Conservation (phyloP, 1,139 yeast genomes). For the Yamadazyma dushanensis region DNA sequence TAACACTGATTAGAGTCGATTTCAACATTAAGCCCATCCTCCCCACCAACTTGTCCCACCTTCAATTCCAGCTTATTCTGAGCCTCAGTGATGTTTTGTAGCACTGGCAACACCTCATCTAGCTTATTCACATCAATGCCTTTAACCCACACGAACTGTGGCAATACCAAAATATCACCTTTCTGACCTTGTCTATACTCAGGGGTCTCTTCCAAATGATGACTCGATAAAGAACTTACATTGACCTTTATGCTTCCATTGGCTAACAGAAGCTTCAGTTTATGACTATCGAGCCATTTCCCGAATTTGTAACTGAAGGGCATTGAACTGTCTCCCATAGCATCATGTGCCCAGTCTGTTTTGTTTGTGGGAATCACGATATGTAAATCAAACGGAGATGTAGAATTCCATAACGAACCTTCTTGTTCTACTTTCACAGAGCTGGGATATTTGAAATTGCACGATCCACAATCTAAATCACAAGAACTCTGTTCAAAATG, state of each 20-base stretch:
- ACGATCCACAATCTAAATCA: slow-evolving; percentile 49
- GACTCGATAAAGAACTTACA: slow-evolving; percentile 49
- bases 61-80: slow-evolving; percentile 7
- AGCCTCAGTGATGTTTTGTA: slow-evolving; percentile 8
- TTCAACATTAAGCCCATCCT: slow-evolving; percentile 16
- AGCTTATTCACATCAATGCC: slow-evolving; percentile 50
- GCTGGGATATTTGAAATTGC: slow-evolving; percentile 54
- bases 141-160: slow-evolving; percentile 74
- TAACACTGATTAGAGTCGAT: slow-evolving; percentile 51
- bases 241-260: slow-evolving; percentile 46
- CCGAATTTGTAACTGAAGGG: slow-evolving; percentile 53
- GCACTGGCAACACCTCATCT: slow-evolving; percentile 12
- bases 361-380: slow-evolving; percentile 80
- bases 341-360: slow-evolving; percentile 81
- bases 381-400: slow-evolving; percentile 69
- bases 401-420: slow-evolving; percentile 64
- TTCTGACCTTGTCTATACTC: slow-evolving; percentile 41
- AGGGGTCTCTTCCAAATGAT: slow-evolving; percentile 36
- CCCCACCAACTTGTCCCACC: slow-evolving; percentile 3
- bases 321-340: slow-evolving; percentile 48
- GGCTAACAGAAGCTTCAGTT: slow-evolving; percentile 16
- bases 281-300: slow-evolving; percentile 40
- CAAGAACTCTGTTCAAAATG: slow-evolving; percentile 49
- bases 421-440: slow-evolving; percentile 51
- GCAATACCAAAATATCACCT: slow-evolving; percentile 67